Percentiles rank a stretch among this genome's conserved stretches.
Conservation (phyloP, 129 eudicot species). For the Artemisia tridentata region DNA sequence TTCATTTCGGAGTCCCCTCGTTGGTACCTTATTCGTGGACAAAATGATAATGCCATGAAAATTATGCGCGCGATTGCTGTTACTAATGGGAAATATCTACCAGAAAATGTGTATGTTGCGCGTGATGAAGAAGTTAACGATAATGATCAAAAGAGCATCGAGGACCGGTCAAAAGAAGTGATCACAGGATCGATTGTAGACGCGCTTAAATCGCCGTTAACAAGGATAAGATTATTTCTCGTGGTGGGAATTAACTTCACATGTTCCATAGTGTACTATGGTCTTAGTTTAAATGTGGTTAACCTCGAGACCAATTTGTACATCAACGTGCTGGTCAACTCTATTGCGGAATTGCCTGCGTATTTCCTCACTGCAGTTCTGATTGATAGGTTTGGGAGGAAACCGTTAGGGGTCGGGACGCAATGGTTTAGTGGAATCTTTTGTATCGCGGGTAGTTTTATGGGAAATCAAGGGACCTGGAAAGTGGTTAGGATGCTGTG, state of each 20-base stretch:
- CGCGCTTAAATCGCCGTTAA: constrained; percentile 51
- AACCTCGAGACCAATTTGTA: constrained; percentile 87
- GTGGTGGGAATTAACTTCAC: constrained; percentile 67
- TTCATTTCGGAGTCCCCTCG: constrained; percentile 91
- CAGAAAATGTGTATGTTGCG: constrained; percentile 49
- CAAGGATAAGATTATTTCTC: constrained; percentile 60
- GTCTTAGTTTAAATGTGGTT: constrained; percentile 83
- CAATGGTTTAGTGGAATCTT: constrained; percentile 79
- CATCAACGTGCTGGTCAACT: constrained; percentile 65
- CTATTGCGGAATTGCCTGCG: constrained; percentile 90
- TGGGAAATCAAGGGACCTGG: constrained; percentile 51
- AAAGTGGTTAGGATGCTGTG: constrained; percentile 69
- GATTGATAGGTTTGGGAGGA: constrained; percentile 69
- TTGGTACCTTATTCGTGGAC: constrained; percentile 82
- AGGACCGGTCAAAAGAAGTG: constrained; percentile 29
- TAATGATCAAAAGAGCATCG: constrained; percentile 12
- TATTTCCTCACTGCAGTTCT: constrained; percentile 60
- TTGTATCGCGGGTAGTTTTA: constrained; percentile 58
- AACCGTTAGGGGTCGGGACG: constrained; percentile 78
- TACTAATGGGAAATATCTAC: constrained; percentile 47
- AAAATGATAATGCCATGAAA: constrained; percentile 50
- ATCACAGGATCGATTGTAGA: constrained; percentile 61
- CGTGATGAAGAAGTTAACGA: constrained; percentile 57
- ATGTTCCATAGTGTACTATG: constrained; percentile 82
- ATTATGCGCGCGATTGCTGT: constrained; percentile 60